A percentile compares a stretch with the other conserved stretches of the same genome.
These are phyloP conservation scores for Boletus patriciae DNA, from an alignment of 768 basidiomycete species.

Conservation along the genomic window DNA sequence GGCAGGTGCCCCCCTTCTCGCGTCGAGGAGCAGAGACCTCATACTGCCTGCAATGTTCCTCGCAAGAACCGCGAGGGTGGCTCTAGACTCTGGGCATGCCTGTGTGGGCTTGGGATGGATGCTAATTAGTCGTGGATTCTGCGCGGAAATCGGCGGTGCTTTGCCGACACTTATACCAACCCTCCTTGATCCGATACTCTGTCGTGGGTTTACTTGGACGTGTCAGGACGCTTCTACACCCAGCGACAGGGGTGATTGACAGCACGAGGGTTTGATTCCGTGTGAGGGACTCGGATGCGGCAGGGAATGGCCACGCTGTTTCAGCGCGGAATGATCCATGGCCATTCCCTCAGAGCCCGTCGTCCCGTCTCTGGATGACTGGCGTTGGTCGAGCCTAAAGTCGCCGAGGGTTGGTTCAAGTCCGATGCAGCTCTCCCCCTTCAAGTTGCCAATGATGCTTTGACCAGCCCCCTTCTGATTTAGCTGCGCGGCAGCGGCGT, in stretches of 20 bases:
- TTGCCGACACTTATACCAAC: background rate
- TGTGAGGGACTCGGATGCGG: background rate
- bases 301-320: background rate
- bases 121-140: background rate
- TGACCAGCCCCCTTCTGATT: background rate
- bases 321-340: conserved; percentile 2
- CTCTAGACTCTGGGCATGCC: background rate
- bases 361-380: background rate
- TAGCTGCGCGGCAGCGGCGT: background rate
- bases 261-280: background rate
- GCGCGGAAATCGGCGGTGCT: background rate
- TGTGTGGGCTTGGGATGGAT: background rate
- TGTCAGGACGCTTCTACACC: background rate
- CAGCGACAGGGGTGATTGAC: background rate
- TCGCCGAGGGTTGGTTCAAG: background rate
- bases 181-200: background rate
- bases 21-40: background rate
- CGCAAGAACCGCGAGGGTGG: background rate
- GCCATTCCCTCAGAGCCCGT: background rate
- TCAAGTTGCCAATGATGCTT: background rate
- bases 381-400: background rate
- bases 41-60: background rate
- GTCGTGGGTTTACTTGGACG: background rate
- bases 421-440: background rate
- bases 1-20: background rate